Conservation (phyloP, 345 rosid genomes). For the Trapa incisa region DNA sequence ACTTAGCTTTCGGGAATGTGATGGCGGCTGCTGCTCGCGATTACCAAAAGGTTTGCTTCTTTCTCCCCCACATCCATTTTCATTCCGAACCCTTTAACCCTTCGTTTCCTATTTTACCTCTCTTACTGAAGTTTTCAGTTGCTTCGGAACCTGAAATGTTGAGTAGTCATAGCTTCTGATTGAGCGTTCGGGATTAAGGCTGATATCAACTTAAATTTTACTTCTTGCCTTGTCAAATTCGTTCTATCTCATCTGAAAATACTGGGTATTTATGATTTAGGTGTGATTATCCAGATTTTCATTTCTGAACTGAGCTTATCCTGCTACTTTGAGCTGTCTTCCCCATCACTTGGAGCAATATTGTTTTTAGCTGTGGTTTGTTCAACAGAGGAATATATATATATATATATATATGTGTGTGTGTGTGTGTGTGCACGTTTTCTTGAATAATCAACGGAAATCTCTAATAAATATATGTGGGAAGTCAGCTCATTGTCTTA, state of each 20-base stretch:
- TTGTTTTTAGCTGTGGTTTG: neutral
- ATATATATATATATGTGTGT: neutral
- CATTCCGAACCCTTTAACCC: neutral
- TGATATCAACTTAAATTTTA: neutral
- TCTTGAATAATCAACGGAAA: neutral
- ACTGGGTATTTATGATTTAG: neutral
- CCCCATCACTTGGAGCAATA: neutral
- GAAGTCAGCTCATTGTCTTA: neutral
- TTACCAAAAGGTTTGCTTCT: conserved; percentile 50
- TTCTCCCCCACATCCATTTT: too few relatives aligned
- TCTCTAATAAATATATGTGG: neutral
- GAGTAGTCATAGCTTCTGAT: neutral
- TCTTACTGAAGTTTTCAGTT: neutral
- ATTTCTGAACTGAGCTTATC: neutral
- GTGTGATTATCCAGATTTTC: neutral
- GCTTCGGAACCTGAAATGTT: neutral
- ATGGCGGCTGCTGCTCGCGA: conserved; percentile 98
- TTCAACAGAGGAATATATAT: neutral
- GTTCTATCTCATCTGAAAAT: neutral
- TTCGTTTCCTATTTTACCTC: too few relatives aligned
- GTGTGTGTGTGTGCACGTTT: neutral
- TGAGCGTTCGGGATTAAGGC: neutral
- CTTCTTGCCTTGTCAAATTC: neutral
- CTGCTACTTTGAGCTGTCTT: neutral
- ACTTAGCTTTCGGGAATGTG: conserved; percentile 84